Conservation (phyloP, 2,329 filamentous ascomycete genomes). For the Ophidiomyces ophidiicola region DNA sequence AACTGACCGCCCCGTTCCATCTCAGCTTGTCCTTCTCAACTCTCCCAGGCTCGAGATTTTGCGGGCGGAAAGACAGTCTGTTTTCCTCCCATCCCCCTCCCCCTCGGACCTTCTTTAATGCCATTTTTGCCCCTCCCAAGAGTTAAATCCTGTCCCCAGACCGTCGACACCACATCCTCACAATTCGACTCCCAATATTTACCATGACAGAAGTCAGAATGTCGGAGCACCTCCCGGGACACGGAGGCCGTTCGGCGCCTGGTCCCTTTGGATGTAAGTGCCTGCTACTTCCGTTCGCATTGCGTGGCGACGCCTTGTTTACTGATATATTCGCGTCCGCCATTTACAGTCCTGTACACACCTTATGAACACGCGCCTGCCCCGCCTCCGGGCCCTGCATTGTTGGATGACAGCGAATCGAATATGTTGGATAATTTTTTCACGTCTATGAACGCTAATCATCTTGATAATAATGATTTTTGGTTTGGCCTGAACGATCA, state of each 20-base stretch:
- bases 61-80: background rate
- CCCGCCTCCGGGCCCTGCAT: slow-evolving; percentile 51
- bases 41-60: background rate
- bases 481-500: slow-evolving; percentile 23
- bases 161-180: background rate
- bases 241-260: slow-evolving; percentile 41
- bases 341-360: slow-evolving; percentile 21
- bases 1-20: background rate
- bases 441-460: slow-evolving; percentile 31
- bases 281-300: background rate
- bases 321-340: slow-evolving; percentile 8
- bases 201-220: slow-evolving; percentile 25
- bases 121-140: background rate
- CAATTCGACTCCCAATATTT: background rate
- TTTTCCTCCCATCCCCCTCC: background rate
- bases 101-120: background rate
- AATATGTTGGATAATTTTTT: slow-evolving; percentile 43
- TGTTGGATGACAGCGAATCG: slow-evolving; percentile 48
- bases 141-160: too few species aligned
- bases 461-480: slow-evolving; percentile 28
- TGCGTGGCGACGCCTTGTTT: slow-evolving; percentile 24
- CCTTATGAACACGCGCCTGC: slow-evolving; percentile 43
- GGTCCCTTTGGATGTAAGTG: slow-evolving; percentile 54
- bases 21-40: background rate
- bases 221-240: slow-evolving; percentile 23